Evolutionary conservation across 164 flowering plant genomes (phyloP).

Genomic region (Magnolia officinalis): DNA sequence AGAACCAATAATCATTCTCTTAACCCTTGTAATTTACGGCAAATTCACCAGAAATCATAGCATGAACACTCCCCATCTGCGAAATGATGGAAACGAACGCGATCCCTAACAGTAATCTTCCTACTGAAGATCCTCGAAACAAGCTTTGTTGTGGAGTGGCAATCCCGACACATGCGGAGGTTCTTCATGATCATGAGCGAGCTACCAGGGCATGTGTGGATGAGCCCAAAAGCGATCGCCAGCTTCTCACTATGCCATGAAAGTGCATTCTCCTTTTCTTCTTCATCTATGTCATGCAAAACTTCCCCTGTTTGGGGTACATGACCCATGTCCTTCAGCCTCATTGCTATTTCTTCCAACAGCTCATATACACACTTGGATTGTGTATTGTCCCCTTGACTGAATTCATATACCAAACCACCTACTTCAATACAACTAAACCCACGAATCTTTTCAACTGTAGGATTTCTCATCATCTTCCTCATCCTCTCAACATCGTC

Average conservation of each 20-base stretch:
- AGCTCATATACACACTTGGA: neutral
- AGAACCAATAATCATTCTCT: neutral
- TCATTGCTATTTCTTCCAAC: constrained; percentile 5
- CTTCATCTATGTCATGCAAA: constrained; percentile 4
- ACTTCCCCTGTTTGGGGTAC: neutral
- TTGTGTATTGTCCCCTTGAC: constrained; percentile 11
- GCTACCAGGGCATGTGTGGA: neutral
- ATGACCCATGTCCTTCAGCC: constrained; percentile 4
- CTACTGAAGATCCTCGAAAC: constrained; percentile 1
- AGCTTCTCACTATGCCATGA: neutral
- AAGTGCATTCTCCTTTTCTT: constrained; percentile 2
- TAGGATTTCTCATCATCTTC: constrained; percentile 25
- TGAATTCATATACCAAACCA: constrained; percentile 26
- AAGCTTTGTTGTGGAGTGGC: neutral
- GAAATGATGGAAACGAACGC: constrained; percentile 6
- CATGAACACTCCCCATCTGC: neutral
- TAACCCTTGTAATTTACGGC: neutral
- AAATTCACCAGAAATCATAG: neutral
- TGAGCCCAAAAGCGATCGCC: constrained; percentile 3
- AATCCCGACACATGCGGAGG: constrained; percentile 4
- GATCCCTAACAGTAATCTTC: neutral
- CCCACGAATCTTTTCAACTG: constrained; percentile 31
- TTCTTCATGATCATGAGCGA: neutral
- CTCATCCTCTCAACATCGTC: constrained; percentile 25
- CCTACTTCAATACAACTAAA: constrained; percentile 35